Percentiles rank a stretch among this genome's conserved stretches.
Conservation (phyloP, 192 early-diverging fungal species). For the Entomortierella beljakovae region DNA sequence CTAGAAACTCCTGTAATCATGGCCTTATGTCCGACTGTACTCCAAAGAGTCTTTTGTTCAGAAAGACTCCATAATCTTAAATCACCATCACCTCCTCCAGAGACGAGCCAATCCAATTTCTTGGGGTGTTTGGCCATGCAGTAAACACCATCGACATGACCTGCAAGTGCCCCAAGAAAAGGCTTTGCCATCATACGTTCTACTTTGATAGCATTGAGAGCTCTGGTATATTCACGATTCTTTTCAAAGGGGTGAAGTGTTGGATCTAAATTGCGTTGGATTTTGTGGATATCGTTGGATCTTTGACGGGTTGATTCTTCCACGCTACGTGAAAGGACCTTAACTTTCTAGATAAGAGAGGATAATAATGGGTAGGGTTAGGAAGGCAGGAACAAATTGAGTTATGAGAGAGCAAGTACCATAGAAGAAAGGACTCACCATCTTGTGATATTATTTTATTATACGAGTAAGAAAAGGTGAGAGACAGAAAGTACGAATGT, state of each 20-base stretch:
- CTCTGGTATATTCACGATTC: conserved; percentile 94
- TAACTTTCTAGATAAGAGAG: conserved; percentile 85
- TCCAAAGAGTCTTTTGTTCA: conserved; percentile 82
- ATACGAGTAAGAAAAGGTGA: neutral
- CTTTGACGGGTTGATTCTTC: conserved; percentile 85
- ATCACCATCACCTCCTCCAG: conserved; percentile 96
- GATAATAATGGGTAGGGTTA: neutral
- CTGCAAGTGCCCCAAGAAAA: conserved; percentile 89
- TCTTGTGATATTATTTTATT: too few relatives aligned
- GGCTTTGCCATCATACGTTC: conserved; percentile 98
- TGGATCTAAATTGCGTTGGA: conserved; percentile 92
- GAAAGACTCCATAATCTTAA: conserved; percentile 92
- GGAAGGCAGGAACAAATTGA: neutral
- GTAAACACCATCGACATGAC: conserved; percentile 97
- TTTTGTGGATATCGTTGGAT: conserved; percentile 86
- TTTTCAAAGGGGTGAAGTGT: conserved; percentile 93
- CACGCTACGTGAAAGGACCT: conserved; percentile 88
- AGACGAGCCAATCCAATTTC: conserved; percentile 82
- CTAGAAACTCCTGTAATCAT: conserved; percentile 88
- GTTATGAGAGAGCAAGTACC: too few relatives aligned
- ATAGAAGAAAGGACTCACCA: too few relatives aligned
- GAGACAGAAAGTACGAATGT: neutral
- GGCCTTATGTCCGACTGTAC: conserved; percentile 79
- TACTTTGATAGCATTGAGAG: conserved; percentile 93
- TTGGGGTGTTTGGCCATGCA: conserved; percentile 94